Percentiles rank a stretch among this genome's conserved stretches.
phyloP scores from a whole-genome alignment of 768 basidiomycete species.

The Leccinellum rugosiceps region DNA sequence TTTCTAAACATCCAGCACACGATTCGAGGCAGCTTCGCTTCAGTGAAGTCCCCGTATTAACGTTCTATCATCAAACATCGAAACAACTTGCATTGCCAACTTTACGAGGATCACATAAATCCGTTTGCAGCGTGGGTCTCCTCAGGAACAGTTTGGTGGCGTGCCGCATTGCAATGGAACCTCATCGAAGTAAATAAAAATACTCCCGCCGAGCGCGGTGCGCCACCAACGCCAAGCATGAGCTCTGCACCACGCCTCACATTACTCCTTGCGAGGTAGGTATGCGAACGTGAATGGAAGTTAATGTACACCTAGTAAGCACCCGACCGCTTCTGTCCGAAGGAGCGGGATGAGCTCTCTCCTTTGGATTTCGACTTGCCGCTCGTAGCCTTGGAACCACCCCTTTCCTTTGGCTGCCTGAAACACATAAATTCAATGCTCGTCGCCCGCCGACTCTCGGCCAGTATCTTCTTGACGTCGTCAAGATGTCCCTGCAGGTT shows the following conservation, averaged over 20 bases:
- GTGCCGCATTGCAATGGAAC: not conserved
- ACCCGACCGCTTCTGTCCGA: conserved; percentile 20
- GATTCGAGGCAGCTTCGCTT: not conserved
- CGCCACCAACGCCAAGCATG: not conserved
- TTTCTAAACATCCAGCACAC: too few relatives aligned
- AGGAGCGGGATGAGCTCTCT: conserved; percentile 13
- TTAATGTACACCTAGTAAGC: not conserved
- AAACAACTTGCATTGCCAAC: not conserved
- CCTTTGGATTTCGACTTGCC: conserved; percentile 20
- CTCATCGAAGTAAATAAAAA: not conserved
- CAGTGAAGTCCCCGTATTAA: not conserved
- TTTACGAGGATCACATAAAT: not conserved
- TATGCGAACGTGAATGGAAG: not conserved
- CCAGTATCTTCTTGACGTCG: conserved; percentile 85
- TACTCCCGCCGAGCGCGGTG: not conserved
- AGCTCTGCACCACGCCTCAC: not conserved
- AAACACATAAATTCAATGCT: conserved; percentile 96
- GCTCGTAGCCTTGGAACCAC: conserved; percentile 12
- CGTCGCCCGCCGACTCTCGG: conserved; percentile 85
- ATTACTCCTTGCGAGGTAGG: not conserved
- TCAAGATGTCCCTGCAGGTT: conserved; percentile 86
- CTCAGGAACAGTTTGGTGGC: not conserved
- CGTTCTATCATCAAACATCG: not conserved
- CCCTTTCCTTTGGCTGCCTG: conserved; percentile 58
- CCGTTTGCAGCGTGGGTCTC: not conserved